A percentile compares a stretch with the other conserved stretches of the same genome.
Conservation (phyloP, 2,329 filamentous ascomycete species). For the Paracoccidioides lutzii region DNA sequence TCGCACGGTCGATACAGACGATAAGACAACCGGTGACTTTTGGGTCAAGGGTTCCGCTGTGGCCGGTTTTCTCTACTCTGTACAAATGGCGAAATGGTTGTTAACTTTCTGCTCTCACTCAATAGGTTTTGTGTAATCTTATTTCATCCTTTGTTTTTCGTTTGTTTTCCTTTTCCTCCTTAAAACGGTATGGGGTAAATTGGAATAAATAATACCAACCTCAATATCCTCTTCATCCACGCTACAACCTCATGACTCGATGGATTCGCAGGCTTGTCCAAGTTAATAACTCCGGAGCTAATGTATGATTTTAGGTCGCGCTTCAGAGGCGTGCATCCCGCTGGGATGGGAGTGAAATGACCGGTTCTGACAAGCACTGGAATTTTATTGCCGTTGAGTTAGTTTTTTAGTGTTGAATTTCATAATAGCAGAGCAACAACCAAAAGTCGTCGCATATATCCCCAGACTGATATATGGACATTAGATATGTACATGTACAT, state of each 20-base stretch:
- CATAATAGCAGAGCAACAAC: too few species aligned
- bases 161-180: background rate
- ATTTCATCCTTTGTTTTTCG: background rate
- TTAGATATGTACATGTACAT: constrained; percentile 29
- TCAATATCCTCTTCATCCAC: constrained; percentile 96
- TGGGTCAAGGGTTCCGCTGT: constrained; percentile 94
- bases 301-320: constrained; percentile 96
- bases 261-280: constrained; percentile 94
- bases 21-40: constrained; percentile 96
- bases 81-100: constrained; percentile 5
- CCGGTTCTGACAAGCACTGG: constrained; percentile 82
- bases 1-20: constrained; percentile 91
- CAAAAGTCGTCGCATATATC: too few species aligned
- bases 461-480: background rate
- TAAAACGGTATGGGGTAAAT: background rate
- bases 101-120: constrained; percentile 9
- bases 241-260: constrained; percentile 98
- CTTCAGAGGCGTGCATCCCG: constrained; percentile 79
- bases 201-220: constrained; percentile 40
- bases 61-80: constrained; percentile 89
- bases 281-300: constrained; percentile 94
- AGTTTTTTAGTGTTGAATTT: background rate
- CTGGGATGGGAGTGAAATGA: constrained; percentile 93
- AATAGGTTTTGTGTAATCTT: background rate
- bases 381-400: constrained; percentile 5